Evolutionary conservation across 805 yeast species (phyloP).

Genomic region (Clavispora phyllophila): DNA sequence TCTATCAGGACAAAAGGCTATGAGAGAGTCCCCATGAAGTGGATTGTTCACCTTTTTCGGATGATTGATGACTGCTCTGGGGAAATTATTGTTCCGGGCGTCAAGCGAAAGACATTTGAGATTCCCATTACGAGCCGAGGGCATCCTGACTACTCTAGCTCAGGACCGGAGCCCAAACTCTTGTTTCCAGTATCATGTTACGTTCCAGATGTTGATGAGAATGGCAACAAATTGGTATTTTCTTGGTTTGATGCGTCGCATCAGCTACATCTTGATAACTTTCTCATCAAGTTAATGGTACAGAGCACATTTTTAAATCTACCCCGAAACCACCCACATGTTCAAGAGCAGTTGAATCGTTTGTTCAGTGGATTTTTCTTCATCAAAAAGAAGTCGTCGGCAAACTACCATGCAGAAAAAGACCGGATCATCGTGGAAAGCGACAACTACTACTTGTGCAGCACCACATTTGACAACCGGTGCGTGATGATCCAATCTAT

Average conservation of each 20-base stretch:
- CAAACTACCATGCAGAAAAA: conserved; percentile 8
- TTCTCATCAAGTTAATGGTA: conserved; percentile 10
- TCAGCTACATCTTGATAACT: conserved; percentile 11
- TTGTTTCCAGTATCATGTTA: conserved; percentile 10
- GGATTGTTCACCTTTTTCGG: conserved; percentile 12
- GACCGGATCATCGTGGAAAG: conserved; percentile 20
- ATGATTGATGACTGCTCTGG: conserved; percentile 13
- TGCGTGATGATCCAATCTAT: conserved; percentile 32
- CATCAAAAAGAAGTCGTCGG: conserved; percentile 14
- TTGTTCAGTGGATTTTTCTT: conserved; percentile 21
- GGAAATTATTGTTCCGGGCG: conserved; percentile 23
- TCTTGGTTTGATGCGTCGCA: conserved; percentile 15
- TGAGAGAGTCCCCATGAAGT: conserved; percentile 14
- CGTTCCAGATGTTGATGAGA: conserved; percentile 3
- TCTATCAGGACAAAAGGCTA: conserved; percentile 15
- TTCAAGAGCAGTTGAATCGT: conserved; percentile 18
- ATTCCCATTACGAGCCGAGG: conserved; percentile 23
- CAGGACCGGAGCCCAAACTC: not conserved
- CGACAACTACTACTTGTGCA: conserved; percentile 21
- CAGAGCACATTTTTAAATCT: conserved; percentile 10
- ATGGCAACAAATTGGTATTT: conserved; percentile 3
- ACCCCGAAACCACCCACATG: conserved; percentile 22
- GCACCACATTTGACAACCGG: conserved; percentile 22
- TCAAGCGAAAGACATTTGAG: conserved; percentile 14
- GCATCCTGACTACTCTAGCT: conserved; percentile 24